These are phyloP conservation scores for Chytridiales sp. DNA, from an alignment of 371 early-diverging fungal genomes.

Conservation along the genomic window DNA sequence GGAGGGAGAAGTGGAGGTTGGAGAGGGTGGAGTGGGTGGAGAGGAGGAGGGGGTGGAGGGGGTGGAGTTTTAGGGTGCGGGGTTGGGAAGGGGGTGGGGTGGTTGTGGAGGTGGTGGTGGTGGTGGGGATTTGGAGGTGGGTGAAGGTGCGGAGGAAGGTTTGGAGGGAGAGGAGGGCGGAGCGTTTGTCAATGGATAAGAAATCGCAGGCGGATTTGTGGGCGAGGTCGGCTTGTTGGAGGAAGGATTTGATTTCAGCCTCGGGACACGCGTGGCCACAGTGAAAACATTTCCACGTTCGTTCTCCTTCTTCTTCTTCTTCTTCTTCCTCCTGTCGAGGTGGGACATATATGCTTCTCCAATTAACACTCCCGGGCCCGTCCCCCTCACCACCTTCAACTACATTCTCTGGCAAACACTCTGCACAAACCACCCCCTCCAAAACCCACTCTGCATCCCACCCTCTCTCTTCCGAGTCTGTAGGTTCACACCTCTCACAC, in stretches of 20 bases:
- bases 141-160: not conserved
- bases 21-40: not conserved
- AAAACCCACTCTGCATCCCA: not conserved
- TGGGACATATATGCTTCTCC: not conserved
- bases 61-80: not conserved
- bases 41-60: not conserved
- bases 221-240: not conserved
- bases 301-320: not conserved
- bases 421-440: conserved; percentile 11
- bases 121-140: not conserved
- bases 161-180: not conserved
- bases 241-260: not conserved
- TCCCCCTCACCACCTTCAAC: not conserved
- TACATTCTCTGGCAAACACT: not conserved
- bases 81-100: not conserved
- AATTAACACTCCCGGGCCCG: not conserved
- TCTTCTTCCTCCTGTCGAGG: not conserved
- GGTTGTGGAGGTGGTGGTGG: not conserved
- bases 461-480: conserved; percentile 15
- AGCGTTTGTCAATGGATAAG: not conserved
- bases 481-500: conserved; percentile 64
- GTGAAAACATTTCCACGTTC: not conserved
- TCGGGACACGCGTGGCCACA: not conserved
- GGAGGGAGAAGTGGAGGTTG: not conserved
- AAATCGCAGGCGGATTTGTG: not conserved